Conservation (phyloP, 139 green algal genomes). For the Tetradesmus obliquus region DNA sequence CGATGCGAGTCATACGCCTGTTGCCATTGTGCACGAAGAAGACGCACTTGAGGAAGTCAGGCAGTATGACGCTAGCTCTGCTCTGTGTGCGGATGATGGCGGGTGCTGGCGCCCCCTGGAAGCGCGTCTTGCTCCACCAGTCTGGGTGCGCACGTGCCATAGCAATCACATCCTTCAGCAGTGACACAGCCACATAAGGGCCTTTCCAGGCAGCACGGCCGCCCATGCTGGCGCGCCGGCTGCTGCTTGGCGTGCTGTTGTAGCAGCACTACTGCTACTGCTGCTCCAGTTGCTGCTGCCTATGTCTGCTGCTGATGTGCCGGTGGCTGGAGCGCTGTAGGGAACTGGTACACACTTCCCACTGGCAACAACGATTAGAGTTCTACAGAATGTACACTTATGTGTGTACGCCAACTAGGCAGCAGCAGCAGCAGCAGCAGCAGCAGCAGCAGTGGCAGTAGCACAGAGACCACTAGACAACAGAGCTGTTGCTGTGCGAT, state of each 20-base stretch:
- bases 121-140: slow-evolving; percentile 68
- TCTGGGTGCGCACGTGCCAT: slow-evolving; percentile 59
- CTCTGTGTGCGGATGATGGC: slow-evolving; percentile 60
- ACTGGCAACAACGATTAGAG: too few species aligned
- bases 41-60: slow-evolving; percentile 67
- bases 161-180: slow-evolving; percentile 65
- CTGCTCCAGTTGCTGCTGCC: slow-evolving; percentile 5
- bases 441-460: too few species aligned
- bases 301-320: background rate
- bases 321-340: too few species aligned
- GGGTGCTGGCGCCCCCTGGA: slow-evolving; percentile 65
- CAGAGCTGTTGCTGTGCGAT: too few species aligned
- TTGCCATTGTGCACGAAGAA: slow-evolving; percentile 73
- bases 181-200: slow-evolving; percentile 63
- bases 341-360: too few species aligned
- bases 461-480: too few species aligned
- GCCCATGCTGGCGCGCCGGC: slow-evolving; percentile 15
- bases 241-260: background rate
- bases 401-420: too few species aligned
- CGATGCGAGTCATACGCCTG: slow-evolving; percentile 42
- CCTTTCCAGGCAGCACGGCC: slow-evolving; percentile 68
- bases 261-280: background rate
- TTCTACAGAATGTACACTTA: too few species aligned
- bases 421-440: too few species aligned
- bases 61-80: slow-evolving; percentile 57